Conservation (phyloP, 2,329 filamentous ascomycete species). For the Apiospora aurea region DNA sequence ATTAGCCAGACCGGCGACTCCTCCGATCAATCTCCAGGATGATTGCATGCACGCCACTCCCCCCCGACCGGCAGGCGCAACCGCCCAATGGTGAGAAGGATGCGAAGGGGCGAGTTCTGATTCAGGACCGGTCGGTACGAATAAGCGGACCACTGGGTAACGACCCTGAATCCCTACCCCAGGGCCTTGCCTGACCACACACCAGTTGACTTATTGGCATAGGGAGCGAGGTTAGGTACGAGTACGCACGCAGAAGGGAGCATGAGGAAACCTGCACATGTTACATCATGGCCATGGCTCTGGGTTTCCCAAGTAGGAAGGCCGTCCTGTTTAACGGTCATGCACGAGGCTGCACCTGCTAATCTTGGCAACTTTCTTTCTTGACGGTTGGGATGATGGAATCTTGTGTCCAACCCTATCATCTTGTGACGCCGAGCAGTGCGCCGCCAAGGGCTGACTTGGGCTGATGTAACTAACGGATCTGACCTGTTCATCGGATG, state of each 20-base stretch:
- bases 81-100: background rate
- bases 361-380: background rate
- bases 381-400: background rate
- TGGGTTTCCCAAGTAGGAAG: too few relatives aligned
- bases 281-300: slow-evolving; percentile 19
- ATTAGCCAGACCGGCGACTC: background rate
- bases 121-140: background rate
- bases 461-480: background rate
- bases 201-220: background rate
- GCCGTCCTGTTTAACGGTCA: background rate
- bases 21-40: background rate
- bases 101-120: slow-evolving; percentile 5
- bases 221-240: too few relatives aligned
- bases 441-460: background rate
- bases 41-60: background rate
- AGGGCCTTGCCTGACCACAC: too few relatives aligned
- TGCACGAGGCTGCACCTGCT: background rate
- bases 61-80: background rate
- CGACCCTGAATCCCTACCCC: background rate
- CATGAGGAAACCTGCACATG: background rate
- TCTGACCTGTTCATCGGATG: background rate
- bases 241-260: background rate
- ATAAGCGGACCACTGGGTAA: slow-evolving; percentile 10
- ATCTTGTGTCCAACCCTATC: background rate
- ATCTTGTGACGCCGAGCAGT: background rate